Conservation (phyloP, 805 yeast genomes). For the Hanseniaspora mollemarum region DNA sequence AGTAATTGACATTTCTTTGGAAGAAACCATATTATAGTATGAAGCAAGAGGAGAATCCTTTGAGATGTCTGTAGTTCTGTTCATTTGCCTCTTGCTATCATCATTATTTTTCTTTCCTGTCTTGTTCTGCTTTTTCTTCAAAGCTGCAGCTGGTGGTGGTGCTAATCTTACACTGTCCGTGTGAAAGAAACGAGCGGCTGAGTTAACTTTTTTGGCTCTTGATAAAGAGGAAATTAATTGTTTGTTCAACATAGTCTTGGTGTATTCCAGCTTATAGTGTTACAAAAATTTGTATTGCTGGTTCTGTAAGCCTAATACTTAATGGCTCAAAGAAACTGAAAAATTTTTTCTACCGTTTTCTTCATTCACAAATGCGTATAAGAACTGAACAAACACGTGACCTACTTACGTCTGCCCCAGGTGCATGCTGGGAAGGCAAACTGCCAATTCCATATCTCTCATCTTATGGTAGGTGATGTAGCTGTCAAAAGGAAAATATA, state of each 20-base stretch:
- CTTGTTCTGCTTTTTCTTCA: slow-evolving; percentile 1
- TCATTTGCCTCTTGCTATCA: not conserved
- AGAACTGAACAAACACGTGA: too few species aligned
- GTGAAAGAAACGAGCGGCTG: not conserved
- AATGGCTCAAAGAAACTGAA: too few species aligned
- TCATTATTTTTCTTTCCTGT: not conserved
- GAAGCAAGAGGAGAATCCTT: slow-evolving; percentile 5
- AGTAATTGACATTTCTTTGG: not conserved
- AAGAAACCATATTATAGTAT: slow-evolving; percentile 5
- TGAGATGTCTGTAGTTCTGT: slow-evolving; percentile 1
- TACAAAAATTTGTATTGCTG: too few species aligned
- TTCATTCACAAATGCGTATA: too few species aligned
- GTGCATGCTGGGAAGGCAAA: too few species aligned
- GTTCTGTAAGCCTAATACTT: too few species aligned
- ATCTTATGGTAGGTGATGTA: too few species aligned
- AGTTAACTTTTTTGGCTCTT: not conserved
- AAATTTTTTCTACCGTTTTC: too few species aligned
- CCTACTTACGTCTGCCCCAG: too few species aligned
- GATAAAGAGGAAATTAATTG: not conserved
- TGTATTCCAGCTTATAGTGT: not conserved
- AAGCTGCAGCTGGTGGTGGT: not conserved
- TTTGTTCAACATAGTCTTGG: not conserved
- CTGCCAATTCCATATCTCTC: too few species aligned
- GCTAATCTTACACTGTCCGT: not conserved
- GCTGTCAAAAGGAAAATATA: too few species aligned